Conservation (phyloP, 441 rosid genomes). For the Theobroma grandiflorum region DNA sequence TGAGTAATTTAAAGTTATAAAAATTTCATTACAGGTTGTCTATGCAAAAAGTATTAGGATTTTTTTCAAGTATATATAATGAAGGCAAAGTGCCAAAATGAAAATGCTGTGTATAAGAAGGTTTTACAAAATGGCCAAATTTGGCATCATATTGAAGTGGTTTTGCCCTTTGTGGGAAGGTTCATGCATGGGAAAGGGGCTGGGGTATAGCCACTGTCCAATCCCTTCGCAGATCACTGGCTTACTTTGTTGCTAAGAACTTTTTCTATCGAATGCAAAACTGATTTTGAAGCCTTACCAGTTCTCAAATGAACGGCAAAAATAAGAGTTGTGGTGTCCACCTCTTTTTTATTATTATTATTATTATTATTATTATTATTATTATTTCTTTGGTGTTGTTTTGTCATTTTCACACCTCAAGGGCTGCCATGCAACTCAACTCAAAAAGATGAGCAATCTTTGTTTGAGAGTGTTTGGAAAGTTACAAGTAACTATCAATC, state of each 20-base stretch:
- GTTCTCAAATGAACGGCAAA: not conserved
- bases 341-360: constrained; percentile 32
- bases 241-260: constrained; percentile 32
- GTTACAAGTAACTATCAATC: constrained; percentile 21
- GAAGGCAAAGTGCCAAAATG: not conserved
- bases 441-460: constrained; percentile 42
- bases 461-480: constrained; percentile 45
- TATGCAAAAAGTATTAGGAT: not conserved
- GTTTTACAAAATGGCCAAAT: constrained; percentile 19
- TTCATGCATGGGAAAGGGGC: constrained; percentile 41
- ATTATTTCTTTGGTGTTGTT: constrained; percentile 21
- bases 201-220: not conserved
- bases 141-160: constrained; percentile 13
- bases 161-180: constrained; percentile 33
- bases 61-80: not conserved
- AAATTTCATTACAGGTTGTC: constrained; percentile 6
- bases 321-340: constrained; percentile 45
- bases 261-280: constrained; percentile 20
- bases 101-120: not conserved
- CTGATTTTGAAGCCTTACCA: constrained; percentile 51
- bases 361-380: not conserved
- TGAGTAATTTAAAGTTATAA: not conserved
- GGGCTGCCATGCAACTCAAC: constrained; percentile 37
- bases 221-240: constrained; percentile 28
- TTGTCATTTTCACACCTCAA: constrained; percentile 20